Conservation (phyloP, 2,329 filamentous ascomycete species). For the Zarea fungicola region DNA sequence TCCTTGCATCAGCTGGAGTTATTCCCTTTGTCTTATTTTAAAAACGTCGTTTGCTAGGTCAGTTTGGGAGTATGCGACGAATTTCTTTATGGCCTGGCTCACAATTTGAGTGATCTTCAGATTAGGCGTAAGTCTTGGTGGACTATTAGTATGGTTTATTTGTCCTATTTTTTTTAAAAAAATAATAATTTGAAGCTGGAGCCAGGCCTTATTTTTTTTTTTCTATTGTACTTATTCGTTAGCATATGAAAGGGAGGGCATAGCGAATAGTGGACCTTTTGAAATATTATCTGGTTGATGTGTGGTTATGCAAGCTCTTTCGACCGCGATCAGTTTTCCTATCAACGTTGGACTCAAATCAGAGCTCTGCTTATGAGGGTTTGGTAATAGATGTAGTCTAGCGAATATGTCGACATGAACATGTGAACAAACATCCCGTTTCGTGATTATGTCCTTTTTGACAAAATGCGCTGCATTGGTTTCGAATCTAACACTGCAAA, state of each 20-base stretch:
- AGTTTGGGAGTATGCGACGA: neutral
- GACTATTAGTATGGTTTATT: neutral
- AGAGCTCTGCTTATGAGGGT: neutral
- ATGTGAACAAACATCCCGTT: too few species aligned
- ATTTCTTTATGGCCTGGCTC: neutral
- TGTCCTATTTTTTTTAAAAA: neutral
- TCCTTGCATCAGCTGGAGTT: conserved; percentile 9
- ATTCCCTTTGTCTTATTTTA: neutral
- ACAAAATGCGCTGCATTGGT: neutral
- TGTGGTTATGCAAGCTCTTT: neutral
- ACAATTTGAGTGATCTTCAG: neutral
- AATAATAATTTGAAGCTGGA: neutral
- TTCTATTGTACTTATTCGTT: neutral
- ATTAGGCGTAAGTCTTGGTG: conserved; percentile 7
- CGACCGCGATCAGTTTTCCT: neutral
- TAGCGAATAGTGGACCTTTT: conserved; percentile 6
- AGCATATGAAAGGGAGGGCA: neutral
- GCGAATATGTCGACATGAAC: neutral
- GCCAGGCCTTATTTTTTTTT: neutral
- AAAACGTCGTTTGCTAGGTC: neutral
- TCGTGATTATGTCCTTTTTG: too few species aligned
- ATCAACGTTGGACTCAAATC: neutral
- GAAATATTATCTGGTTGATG: conserved; percentile 8
- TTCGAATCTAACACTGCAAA: conserved; percentile 17
- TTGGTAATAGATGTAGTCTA: neutral